Conservation (phyloP, 345 rosid species). For the Abelmoschus esculentus region DNA sequence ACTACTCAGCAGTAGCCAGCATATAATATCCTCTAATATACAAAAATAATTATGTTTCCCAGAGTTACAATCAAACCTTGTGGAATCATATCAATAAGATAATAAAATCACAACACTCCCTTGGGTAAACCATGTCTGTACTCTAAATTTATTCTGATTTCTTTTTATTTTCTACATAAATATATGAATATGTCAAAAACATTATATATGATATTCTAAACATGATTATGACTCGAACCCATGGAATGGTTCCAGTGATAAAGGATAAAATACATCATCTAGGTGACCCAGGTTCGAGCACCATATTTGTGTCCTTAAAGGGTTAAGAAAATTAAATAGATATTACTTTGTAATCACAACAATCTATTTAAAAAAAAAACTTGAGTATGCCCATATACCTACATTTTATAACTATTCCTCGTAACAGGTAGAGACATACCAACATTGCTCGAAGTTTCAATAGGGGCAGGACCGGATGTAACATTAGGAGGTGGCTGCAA, state of each 20-base stretch:
- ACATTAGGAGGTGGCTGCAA: conserved; percentile 26
- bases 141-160: too few relatives aligned
- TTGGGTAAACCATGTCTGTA: not conserved
- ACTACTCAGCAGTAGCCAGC: not conserved
- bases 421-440: conserved; percentile 58
- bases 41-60: not conserved
- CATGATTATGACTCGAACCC: too few relatives aligned
- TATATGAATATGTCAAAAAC: too few relatives aligned
- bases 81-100: not conserved
- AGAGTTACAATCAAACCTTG: not conserved
- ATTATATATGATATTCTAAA: too few relatives aligned
- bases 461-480: conserved; percentile 19
- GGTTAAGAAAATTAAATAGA: too few relatives aligned
- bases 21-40: not conserved
- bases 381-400: not conserved
- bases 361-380: too few relatives aligned
- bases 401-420: conserved; percentile 20
- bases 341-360: too few relatives aligned
- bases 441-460: conserved; percentile 48
- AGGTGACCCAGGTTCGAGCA: too few relatives aligned
- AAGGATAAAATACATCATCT: too few relatives aligned
- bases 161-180: too few relatives aligned
- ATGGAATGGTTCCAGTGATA: too few relatives aligned
- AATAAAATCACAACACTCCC: not conserved
- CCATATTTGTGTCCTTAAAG: too few relatives aligned